Percentiles rank a stretch among this genome's conserved stretches.
These are phyloP conservation scores for Cladosporium oxysporum DNA, from an alignment of 2,329 filamentous ascomycete genomes.

Conservation along the genomic window DNA sequence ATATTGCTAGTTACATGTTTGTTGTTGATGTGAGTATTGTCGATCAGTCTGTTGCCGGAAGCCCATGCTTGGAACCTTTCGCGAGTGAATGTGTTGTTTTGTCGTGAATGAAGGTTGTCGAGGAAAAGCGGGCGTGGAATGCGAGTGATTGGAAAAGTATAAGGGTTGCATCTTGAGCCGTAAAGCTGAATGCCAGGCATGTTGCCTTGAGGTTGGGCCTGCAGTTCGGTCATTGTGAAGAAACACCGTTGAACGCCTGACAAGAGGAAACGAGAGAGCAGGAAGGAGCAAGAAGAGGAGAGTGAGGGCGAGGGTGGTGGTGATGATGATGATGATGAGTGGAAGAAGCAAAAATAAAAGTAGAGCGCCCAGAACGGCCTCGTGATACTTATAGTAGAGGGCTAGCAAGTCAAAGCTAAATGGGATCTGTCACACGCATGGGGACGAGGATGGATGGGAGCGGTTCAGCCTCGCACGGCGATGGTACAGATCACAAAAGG, in stretches of 20 bases:
- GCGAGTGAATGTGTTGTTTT: conserved; percentile 1
- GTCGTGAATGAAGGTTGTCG: conserved; percentile 12
- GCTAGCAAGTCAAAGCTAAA: background rate
- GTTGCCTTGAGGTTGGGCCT: conserved; percentile 16
- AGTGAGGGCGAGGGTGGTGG: background rate
- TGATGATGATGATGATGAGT: background rate
- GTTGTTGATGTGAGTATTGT: background rate
- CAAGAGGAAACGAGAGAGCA: background rate
- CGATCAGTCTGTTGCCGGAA: background rate
- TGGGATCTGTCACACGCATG: conserved; percentile 15
- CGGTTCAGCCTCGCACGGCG: conserved; percentile 17
- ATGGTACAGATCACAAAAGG: conserved; percentile 16
- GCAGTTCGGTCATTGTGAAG: conserved; percentile 15
- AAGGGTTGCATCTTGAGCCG: conserved; percentile 18
- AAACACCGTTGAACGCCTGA: conserved; percentile 9
- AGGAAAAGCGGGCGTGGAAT: conserved; percentile 13
- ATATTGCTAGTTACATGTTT: background rate
- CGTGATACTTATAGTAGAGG: background rate
- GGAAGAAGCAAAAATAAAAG: background rate
- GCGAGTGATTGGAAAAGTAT: conserved; percentile 11
- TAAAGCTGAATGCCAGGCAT: conserved; percentile 18
- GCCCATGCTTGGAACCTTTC: conserved; percentile 9
- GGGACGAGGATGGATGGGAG: background rate
- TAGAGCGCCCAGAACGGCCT: background rate
- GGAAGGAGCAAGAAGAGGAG: background rate